Evolutionary conservation across 1,139 yeast genomes (phyloP).

Genomic region (Kodamaea sp.): DNA sequence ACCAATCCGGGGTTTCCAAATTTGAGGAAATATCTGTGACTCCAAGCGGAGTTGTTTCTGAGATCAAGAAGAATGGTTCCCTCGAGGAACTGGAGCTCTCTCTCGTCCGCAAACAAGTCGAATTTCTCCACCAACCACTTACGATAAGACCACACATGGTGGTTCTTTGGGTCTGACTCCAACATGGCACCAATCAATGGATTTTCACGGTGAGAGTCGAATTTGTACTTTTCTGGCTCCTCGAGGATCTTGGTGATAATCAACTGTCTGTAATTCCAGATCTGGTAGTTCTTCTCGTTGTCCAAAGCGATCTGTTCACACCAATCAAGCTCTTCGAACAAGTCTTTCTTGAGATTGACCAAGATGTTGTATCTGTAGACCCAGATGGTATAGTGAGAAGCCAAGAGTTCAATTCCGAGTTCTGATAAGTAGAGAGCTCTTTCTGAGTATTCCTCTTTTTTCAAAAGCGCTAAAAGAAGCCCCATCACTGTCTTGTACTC

Average conservation of each 20-base stretch:
- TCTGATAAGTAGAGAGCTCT: conserved; percentile 71
- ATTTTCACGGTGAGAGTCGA: conserved; percentile 55
- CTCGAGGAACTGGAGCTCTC: conserved; percentile 59
- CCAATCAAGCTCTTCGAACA: conserved; percentile 50
- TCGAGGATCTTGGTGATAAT: conserved; percentile 41
- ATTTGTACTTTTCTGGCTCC: conserved; percentile 19
- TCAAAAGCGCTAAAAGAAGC: conserved; percentile 60
- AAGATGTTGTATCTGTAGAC: conserved; percentile 67
- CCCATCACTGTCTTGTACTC: conserved; percentile 69
- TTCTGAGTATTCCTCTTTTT: conserved; percentile 60
- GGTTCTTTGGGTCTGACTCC: conserved; percentile 80
- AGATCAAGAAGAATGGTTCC: conserved; percentile 59
- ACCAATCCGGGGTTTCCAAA: conserved; percentile 26
- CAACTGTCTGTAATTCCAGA: conserved; percentile 88
- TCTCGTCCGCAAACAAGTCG: conserved; percentile 39
- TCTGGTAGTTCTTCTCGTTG: conserved; percentile 89
- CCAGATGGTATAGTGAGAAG: conserved; percentile 96
- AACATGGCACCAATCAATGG: conserved; percentile 68
- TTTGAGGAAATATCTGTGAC: conserved; percentile 68
- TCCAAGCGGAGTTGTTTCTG: conserved; percentile 93
- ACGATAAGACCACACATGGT: conserved; percentile 94
- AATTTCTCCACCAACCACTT: conserved; percentile 73
- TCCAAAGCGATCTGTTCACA: conserved; percentile 72
- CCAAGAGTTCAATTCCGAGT: conserved; percentile 62
- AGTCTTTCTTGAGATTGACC: conserved; percentile 33